Evolutionary conservation across 768 basidiomycete genomes (phyloP).

Genomic region (Gymnopilus junonius): DNA sequence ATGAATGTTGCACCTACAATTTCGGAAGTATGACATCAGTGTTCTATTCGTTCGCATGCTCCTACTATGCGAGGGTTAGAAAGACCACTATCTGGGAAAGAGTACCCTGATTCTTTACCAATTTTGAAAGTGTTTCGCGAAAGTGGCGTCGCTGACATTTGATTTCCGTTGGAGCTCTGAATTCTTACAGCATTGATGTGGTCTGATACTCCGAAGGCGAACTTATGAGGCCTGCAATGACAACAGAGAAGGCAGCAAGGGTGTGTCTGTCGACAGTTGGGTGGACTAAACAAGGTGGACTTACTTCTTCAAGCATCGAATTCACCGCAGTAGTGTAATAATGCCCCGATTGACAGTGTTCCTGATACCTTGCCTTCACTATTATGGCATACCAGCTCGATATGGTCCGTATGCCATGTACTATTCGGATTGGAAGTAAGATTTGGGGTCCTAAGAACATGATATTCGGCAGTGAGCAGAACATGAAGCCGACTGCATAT

Average conservation of each 20-base stretch:
- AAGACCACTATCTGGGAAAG: not conserved
- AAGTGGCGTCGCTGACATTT: not conserved
- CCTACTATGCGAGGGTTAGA: not conserved
- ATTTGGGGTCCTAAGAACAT: not conserved
- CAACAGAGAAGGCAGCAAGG: not conserved
- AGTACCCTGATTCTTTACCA: not conserved
- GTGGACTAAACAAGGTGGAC: not conserved
- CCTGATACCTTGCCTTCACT: not conserved
- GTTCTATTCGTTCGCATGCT: not conserved
- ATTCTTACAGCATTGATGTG: too few relatives aligned
- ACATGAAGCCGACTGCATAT: not conserved
- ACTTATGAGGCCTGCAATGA: too few relatives aligned
- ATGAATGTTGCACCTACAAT: too few relatives aligned
- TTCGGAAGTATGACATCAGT: not conserved
- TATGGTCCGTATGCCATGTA: not conserved
- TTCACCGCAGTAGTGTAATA: too few relatives aligned
- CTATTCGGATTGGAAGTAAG: not conserved
- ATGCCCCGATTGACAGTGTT: too few relatives aligned
- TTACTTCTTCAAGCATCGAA: not conserved
- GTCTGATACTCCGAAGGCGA: not conserved
- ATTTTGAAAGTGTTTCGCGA: not conserved
- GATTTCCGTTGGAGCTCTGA: not conserved
- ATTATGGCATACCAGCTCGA: not conserved
- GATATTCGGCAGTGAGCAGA: not conserved
- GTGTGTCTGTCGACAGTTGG: not conserved